Percentiles rank a stretch among this genome's conserved stretches.
Conservation (phyloP, 2,329 filamentous ascomycete species). For the Fusarium poae region DNA sequence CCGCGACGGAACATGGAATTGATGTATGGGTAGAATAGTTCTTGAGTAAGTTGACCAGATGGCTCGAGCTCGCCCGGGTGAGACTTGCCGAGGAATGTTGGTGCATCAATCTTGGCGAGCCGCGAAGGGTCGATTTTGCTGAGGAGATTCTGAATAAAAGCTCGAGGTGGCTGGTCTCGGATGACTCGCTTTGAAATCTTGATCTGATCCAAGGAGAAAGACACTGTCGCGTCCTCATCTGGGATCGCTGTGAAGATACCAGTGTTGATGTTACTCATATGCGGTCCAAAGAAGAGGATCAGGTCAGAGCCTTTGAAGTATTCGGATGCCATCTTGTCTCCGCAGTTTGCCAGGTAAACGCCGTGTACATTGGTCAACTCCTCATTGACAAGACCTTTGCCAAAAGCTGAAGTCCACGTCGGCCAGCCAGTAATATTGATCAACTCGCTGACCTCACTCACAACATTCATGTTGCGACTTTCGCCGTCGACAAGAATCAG, state of each 20-base stretch:
- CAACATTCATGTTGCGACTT: neutral
- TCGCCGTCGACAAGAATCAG: conserved; percentile 19
- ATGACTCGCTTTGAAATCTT: conserved; percentile 1
- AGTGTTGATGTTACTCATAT: conserved; percentile 27
- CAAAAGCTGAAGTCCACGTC: conserved; percentile 22
- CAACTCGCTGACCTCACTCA: conserved; percentile 4
- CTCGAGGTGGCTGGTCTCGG: conserved; percentile 1
- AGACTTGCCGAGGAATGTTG: neutral
- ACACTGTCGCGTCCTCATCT: neutral
- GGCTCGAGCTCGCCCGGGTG: neutral
- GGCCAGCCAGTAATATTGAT: conserved; percentile 4
- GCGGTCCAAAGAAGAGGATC: conserved; percentile 16
- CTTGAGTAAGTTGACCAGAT: conserved; percentile 4
- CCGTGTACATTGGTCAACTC: conserved; percentile 22
- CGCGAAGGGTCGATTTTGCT: neutral
- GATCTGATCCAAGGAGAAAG: conserved; percentile 6
- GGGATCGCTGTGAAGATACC: conserved; percentile 13
- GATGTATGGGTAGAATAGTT: conserved; percentile 12
- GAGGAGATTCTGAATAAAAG: neutral
- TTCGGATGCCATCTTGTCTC: neutral
- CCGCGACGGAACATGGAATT: conserved; percentile 15
- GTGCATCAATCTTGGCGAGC: neutral
- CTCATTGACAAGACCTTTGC: conserved; percentile 12
- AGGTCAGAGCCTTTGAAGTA: conserved; percentile 23
- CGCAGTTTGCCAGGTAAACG: conserved; percentile 4